Evolutionary conservation across 495 filamentous ascomycete genomes (phyloP), one percentile per base, ranked within the genome.

Genomic region (Penicillium argentinense): DNA sequence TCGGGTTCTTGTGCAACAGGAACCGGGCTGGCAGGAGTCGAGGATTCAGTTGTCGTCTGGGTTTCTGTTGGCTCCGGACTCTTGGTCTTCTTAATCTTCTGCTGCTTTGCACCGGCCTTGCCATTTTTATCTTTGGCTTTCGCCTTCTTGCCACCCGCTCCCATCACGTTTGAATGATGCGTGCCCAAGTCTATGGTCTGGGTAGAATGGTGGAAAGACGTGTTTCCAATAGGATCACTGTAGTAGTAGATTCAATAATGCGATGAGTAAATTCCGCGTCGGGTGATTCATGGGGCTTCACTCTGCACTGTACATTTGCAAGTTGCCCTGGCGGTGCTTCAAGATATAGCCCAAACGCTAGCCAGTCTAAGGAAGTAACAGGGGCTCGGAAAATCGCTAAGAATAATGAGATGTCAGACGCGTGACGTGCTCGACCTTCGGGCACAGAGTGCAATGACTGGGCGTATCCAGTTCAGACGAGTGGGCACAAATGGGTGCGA

Each of bases 41-140:
- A 43, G 32, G 63, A 56, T 43, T 61, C 51, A 17, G 53, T 50
- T 48, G 45, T 55, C 45, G 67, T 59, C 37, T 67, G 64, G 42
- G 42, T 52, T 41, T 68, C 64, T 52, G 58, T 47, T 32, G 32
- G 39, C 33, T 69, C 70, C 45, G 68, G 66, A 42, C 42, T 57
- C 62, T 70, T 69, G 24, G 42, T 51, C 62, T 70, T 72, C 53
- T 72, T 74, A 64, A 64, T 61, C 59, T 70, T 71, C 57, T 62
- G 56, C 49, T 68, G 56, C 49, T 68, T 71, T 29, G 47, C 50
- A 37, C 45, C 54, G 34, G 57, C 50, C 54, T 69, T 71, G 55
- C 54, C 54, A 53, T 48, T 57, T 29, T 66, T 64, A 23, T 66
- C 60, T 36, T 64, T 68, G 52, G 29, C 59, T 32, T 71, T 74